A percentile compares a stretch with the other conserved stretches of the same genome.
Evolutionary conservation across 2,329 filamentous ascomycete genomes (phyloP).

Genomic region (Cryphonectria naterciae): DNA sequence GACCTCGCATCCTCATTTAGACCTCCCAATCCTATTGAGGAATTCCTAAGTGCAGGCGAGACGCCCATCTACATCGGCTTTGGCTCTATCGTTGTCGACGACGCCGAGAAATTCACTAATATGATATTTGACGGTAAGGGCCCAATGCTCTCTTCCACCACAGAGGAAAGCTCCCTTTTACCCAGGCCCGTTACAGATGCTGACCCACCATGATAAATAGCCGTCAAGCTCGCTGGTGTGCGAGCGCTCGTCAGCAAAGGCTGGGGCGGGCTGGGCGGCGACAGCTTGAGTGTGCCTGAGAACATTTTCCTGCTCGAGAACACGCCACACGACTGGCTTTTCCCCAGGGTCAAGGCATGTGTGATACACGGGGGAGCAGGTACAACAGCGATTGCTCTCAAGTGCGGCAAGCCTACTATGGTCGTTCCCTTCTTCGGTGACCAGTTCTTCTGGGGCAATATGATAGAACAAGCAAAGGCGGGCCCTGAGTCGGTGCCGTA

Average conservation of each 20-base stretch:
- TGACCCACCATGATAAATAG: constrained; percentile 36
- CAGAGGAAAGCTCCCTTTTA: not conserved
- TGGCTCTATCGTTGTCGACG: constrained; percentile 75
- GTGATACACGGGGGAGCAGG: constrained; percentile 80
- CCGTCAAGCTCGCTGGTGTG: constrained; percentile 66
- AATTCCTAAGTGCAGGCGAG: constrained; percentile 60
- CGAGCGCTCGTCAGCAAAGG: constrained; percentile 75
- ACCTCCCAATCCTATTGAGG: constrained; percentile 58
- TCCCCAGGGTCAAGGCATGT: constrained; percentile 66
- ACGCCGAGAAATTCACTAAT: constrained; percentile 68
- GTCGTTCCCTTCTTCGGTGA: constrained; percentile 81
- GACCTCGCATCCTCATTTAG: constrained; percentile 66
- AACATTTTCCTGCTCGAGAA: constrained; percentile 75
- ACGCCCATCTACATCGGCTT: constrained; percentile 76
- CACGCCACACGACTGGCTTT: constrained; percentile 78
- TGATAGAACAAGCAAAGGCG: constrained; percentile 66
- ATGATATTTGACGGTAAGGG: constrained; percentile 63
- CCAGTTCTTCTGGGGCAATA: constrained; percentile 77
- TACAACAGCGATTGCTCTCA: constrained; percentile 74
- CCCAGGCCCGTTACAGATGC: not conserved
- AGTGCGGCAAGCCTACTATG: constrained; percentile 73
- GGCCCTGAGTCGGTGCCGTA: constrained; percentile 71
- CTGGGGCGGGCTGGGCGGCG: constrained; percentile 69
- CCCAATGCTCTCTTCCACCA: not conserved
- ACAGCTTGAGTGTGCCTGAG: constrained; percentile 58